Percentiles rank a stretch among this genome's conserved stretches.
phyloP scores from a whole-genome alignment of 805 yeast genomes.

The Yamadazyma kitorensis region DNA sequence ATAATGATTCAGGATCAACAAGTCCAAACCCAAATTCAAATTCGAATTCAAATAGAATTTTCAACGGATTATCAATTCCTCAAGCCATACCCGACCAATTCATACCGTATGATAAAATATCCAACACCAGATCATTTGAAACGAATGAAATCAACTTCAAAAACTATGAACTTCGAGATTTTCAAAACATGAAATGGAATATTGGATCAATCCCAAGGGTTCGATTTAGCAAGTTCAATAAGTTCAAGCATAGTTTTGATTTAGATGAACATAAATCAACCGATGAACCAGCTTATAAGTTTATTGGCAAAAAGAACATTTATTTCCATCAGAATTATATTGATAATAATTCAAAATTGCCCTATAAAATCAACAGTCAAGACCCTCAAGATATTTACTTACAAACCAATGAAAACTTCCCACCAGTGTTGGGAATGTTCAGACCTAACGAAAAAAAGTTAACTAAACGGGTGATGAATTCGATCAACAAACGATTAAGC shows the following conservation, averaged over 20 bases:
- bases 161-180: slow-evolving; percentile 29
- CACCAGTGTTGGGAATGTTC: slow-evolving; percentile 36
- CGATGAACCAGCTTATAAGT: slow-evolving; percentile 19
- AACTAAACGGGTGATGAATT: slow-evolving; percentile 36
- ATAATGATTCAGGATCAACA: slow-evolving; percentile 6
- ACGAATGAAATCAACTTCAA: slow-evolving; percentile 11
- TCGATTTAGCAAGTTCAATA: slow-evolving; percentile 25
- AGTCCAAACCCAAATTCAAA: slow-evolving; percentile 6
- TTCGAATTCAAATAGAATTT: slow-evolving; percentile 10
- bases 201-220: slow-evolving; percentile 48
- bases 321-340: slow-evolving; percentile 37
- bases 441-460: slow-evolving; percentile 40
- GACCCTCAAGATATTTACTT: slow-evolving; percentile 26
- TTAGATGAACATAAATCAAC: neutral
- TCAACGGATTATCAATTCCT: slow-evolving; percentile 25
- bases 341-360: slow-evolving; percentile 11
- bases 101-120: slow-evolving; percentile 19
- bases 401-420: slow-evolving; percentile 17
- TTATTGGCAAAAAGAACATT: slow-evolving; percentile 32
- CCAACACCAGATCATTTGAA: slow-evolving; percentile 8
- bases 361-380: slow-evolving; percentile 8
- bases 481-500: slow-evolving; percentile 22
- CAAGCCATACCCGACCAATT: slow-evolving; percentile 19
- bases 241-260: slow-evolving; percentile 18
- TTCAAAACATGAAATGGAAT: slow-evolving; percentile 27